These are phyloP conservation scores for Pichia nanzhaoensis DNA, from an alignment of 805 yeast species.

Conservation along the genomic window DNA sequence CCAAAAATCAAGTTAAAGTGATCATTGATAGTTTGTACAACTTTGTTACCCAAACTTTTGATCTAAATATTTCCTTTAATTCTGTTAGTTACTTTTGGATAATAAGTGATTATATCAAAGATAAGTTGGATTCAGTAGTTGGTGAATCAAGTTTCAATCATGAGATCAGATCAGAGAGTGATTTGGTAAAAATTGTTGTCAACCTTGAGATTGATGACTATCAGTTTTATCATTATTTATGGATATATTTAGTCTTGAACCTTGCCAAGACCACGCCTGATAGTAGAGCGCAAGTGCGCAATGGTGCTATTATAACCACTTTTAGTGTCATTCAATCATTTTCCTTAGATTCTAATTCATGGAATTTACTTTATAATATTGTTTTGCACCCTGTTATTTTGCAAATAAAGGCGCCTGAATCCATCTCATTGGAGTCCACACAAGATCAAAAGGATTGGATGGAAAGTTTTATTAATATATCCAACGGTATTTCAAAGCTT, in stretches of 20 bases:
- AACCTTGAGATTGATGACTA: conserved; percentile 16
- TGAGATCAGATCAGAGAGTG: conserved; percentile 19
- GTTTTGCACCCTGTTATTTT: conserved; percentile 52
- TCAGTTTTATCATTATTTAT: conserved; percentile 35
- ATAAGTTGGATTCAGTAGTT: conserved; percentile 20
- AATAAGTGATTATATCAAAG: conserved; percentile 68
- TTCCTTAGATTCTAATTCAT: conserved; percentile 48
- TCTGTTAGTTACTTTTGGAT: conserved; percentile 91
- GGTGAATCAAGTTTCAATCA: neutral
- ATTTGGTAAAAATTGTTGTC: conserved; percentile 15
- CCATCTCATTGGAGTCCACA: conserved; percentile 10
- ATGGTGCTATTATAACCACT: conserved; percentile 85
- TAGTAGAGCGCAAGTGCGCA: conserved; percentile 70
- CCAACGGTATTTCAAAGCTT: conserved; percentile 61
- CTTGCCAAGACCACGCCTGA: conserved; percentile 61
- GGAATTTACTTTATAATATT: conserved; percentile 62
- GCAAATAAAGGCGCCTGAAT: conserved; percentile 7
- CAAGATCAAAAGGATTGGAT: conserved; percentile 36
- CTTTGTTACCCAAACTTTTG: conserved; percentile 65
- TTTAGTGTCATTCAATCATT: conserved; percentile 76
- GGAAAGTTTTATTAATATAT: conserved; percentile 55
- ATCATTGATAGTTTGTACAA: conserved; percentile 67
- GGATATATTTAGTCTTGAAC: conserved; percentile 59
- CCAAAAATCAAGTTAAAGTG: conserved; percentile 52
- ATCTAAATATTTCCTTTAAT: conserved; percentile 83